phyloP scores from a whole-genome alignment of 108 stramenopile species.

The Pseudonitzschia multiseries region DNA sequence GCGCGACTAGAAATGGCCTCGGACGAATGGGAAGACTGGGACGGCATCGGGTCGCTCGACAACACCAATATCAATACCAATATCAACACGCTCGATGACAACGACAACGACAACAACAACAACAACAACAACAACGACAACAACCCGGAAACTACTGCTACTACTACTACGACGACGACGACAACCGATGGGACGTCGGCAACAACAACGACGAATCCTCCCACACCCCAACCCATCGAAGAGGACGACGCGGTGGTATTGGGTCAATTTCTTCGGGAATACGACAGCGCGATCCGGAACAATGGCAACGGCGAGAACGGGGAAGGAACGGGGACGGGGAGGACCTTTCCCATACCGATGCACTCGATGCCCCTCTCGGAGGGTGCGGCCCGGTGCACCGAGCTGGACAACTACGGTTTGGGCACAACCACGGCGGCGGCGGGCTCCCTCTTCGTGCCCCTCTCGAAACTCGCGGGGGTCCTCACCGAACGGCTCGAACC shows the following conservation, averaged over 20 bases:
- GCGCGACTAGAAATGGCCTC: constrained; percentile 33
- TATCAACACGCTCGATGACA: no score
- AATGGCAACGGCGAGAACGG: no score
- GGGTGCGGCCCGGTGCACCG: constrained; percentile 1
- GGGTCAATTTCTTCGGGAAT: constrained; percentile 9
- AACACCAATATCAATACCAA: not conserved
- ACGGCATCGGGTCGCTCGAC: constrained; percentile 50
- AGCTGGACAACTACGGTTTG: constrained; percentile 59
- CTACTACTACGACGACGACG: no score
- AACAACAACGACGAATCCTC: not conserved
- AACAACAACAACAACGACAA: no score
- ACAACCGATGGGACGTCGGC: no score
- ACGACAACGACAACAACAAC: no score
- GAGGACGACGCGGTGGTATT: not conserved
- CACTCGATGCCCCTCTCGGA: constrained; percentile 14
- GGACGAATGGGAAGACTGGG: constrained; percentile 48
- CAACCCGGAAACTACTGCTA: no score
- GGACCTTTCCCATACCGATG: not conserved
- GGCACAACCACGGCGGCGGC: constrained; percentile 36
- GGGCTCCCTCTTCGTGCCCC: constrained; percentile 37
- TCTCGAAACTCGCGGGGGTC: constrained; percentile 48
- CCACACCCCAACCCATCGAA: not conserved
- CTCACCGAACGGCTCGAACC: constrained; percentile 39
- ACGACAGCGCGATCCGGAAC: not conserved
- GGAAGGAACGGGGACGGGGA: no score